Evolutionary conservation across 345 rosid species (phyloP).

Genomic region (Eucalyptus sp.): DNA sequence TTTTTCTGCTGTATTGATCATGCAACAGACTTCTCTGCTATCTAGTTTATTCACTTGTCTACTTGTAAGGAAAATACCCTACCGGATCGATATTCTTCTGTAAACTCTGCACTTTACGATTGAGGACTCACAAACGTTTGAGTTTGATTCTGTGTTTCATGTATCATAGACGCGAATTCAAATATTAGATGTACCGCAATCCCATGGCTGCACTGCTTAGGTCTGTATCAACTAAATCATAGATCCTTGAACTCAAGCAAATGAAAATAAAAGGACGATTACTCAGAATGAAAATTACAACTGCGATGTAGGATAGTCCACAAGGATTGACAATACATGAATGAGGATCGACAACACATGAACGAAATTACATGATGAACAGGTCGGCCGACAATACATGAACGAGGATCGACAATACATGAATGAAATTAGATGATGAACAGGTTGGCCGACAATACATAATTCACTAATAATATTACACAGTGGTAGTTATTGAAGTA

Average conservation of each 20-base stretch:
- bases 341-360: not conserved
- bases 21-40: not conserved
- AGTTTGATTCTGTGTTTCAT: not conserved
- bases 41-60: not conserved
- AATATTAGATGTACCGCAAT: not conserved
- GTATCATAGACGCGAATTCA: not conserved
- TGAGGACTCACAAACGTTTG: not conserved
- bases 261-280: not conserved
- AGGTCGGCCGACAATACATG: no score
- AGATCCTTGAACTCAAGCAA: not conserved
- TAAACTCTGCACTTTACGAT: not conserved
- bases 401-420: not conserved
- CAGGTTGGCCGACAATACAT: not conserved
- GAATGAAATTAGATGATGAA: no score
- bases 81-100: not conserved
- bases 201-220: not conserved
- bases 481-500: not conserved
- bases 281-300: not conserved
- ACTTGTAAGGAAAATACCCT: not conserved
- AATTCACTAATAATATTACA: not conserved
- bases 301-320: not conserved
- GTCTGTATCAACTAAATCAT: not conserved
- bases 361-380: no score
- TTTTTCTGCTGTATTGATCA: not conserved
- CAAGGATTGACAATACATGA: not conserved